Evolutionary conservation across 2,329 filamentous ascomycete species (phyloP), one percentile per base, ranked within the genome.

Genomic region (Colletotrichum magnum): DNA sequence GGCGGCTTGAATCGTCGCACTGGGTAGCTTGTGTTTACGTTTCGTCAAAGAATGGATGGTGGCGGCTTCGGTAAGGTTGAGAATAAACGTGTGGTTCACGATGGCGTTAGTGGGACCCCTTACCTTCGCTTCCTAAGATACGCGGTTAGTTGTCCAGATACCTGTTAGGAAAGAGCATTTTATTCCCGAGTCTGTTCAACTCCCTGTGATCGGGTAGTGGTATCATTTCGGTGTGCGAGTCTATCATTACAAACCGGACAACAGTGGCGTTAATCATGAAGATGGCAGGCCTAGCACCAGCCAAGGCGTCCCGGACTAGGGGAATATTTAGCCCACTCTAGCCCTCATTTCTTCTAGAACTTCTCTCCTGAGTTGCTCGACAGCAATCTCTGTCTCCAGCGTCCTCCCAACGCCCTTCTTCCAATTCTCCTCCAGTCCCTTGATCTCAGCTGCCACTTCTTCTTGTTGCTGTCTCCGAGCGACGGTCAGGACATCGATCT

Each of bases 311-410:
- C 28, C 16, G 26, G 24, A 7, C 7, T 36, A 10, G 32, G 32
- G 32, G 15, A 50, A 50, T 21, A 26, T 21, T 57, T 41, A 70
- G 18, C 28, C 64, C 10, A 39, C 57, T n/a, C 53, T 68, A 47
- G 24, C 18, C 41, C 58, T 85, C 79, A 91, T 86, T 77, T 87
- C 86, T 74, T 91, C 89, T 69, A 94, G 77, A 59, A 94, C 88
- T 80, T 93, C 87, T 73, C 84, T 83, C 76, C 89, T 86, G 74
- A 98, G 75, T 57, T 85, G 87, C 81, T 97, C 93, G 10, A 91
- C 92, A 0, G 94, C 96, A 62, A 95, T 86, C 84, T 98, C 94
- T 0, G 93, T 93, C 87, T 98, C 94, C 47, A 98, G 82, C 54
- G 96, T 91, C 69, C 90, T 87, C 3, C 93, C 92, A 1, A 98